Conservation (phyloP, 805 yeast species). For the Monosporozyma servazzii region DNA sequence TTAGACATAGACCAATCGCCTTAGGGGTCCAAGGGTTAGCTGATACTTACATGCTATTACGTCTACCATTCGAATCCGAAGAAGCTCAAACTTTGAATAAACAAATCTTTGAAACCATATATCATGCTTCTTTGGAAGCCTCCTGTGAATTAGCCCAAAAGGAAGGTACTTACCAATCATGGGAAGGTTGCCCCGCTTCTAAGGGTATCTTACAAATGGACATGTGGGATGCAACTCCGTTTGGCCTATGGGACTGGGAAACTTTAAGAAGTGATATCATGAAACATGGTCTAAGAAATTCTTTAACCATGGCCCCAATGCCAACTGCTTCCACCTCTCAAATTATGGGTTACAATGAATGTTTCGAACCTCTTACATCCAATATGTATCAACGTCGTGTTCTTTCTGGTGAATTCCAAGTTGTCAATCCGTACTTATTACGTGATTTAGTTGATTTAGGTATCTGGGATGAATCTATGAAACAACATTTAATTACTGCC, state of each 20-base stretch:
- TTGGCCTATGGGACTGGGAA: constrained; percentile 80
- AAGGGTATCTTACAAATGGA: constrained; percentile 78
- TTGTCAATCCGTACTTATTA: constrained; percentile 76
- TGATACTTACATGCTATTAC: constrained; percentile 70
- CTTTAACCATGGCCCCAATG: constrained; percentile 87
- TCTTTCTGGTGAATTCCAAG: constrained; percentile 84
- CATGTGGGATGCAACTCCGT: constrained; percentile 72
- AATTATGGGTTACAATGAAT: constrained; percentile 84
- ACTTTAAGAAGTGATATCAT: constrained; percentile 46
- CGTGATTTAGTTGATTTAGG: constrained; percentile 72
- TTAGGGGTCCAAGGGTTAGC: constrained; percentile 95
- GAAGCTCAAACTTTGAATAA: constrained; percentile 67
- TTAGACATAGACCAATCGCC: constrained; percentile 82
- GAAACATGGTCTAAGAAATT: constrained; percentile 70
- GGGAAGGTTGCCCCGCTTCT: constrained; percentile 81
- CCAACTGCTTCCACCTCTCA: constrained; percentile 98
- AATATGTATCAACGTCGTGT: constrained; percentile 85
- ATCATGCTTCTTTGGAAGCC: constrained; percentile 84
- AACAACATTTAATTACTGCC: constrained; percentile 59
- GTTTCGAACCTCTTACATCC: constrained; percentile 91
- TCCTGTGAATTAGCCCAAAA: constrained; percentile 68
- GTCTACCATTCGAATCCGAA: constrained; percentile 81
- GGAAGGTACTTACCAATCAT: constrained; percentile 63
- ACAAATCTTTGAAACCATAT: constrained; percentile 89
- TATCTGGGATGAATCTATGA: constrained; percentile 71